Base-by-base conservation (phyloP, 371 early-diverging fungal genomes). In the Mortierella polycephala region DNA sequence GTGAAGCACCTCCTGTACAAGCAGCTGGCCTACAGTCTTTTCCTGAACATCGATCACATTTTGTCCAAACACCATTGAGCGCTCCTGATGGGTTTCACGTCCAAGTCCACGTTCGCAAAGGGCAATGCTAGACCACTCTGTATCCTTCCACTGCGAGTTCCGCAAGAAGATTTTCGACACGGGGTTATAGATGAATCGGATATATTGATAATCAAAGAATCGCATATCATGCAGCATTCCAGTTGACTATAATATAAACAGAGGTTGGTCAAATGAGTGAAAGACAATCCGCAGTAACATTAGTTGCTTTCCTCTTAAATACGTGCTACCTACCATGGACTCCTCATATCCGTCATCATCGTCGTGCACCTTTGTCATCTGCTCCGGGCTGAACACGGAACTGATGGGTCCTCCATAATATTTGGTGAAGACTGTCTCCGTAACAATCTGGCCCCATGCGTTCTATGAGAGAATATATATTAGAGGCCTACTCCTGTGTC, bases 141-240 rank as follows among this genome's bases (percentile, higher is more conserved):
- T 77, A 72, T 95, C 95, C 60, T 88, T 88, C 95, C 95, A 96
- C 62, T 85, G 87, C 13, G 89, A 88, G 62, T 90, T 86, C 47
- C 88, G 91, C 69, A 95, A 84, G 77, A 93, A 98, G 55, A 84
- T 85, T 8, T 86, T 87, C 46, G 93, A 71, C n/a, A 85, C 60
- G 5, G 96, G 96, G 75, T 97, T 93, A 75, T 87, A 95, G n/a
- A 95, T 92, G 67, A 97, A 90, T 50, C 94, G 89, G 68, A 93
- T 90, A 82, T 96, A 93, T 30, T 94, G 92, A 82, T 93, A 91
- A 56, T 94, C 91, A 47, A 92, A 90, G 69, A 87, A 81, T 18
- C 84, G 84, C 69, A 90, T 68, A 41, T 86, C 62, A 51, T 74
- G 74, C 57, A 83, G 21, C 46, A 67, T 60, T 41, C 55, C 66